Conservation (phyloP, 805 yeast genomes). For the Lachancea sp. region DNA sequence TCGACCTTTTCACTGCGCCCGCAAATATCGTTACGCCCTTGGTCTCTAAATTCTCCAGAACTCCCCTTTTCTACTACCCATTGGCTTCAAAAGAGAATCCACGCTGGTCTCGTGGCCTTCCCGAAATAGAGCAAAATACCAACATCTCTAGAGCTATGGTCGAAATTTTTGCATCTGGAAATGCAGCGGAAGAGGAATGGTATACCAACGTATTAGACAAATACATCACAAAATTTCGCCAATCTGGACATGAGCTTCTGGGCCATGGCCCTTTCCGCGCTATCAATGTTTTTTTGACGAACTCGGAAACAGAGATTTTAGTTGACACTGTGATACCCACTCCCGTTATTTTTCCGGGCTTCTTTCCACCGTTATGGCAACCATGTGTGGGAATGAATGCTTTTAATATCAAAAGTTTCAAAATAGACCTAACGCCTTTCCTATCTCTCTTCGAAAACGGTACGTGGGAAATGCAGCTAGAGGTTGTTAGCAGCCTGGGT, state of each 20-base stretch:
- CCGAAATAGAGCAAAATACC: constrained; percentile 3
- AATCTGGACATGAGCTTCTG: constrained; percentile 35
- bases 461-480: constrained; percentile 39
- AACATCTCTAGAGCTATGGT: constrained; percentile 29
- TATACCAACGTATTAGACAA: constrained; percentile 54
- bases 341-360: constrained; percentile 71
- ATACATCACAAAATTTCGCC: constrained; percentile 36
- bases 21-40: constrained; percentile 10
- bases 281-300: constrained; percentile 49
- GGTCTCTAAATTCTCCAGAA: constrained; percentile 23
- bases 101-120: constrained; percentile 21
- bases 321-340: constrained; percentile 61
- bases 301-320: constrained; percentile 24
- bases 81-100: constrained; percentile 28
- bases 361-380: constrained; percentile 73
- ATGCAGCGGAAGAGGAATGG: constrained; percentile 81
- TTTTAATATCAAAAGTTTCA: constrained; percentile 65
- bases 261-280: constrained; percentile 73
- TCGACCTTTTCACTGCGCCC: constrained; percentile 5
- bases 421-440: constrained; percentile 62
- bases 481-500: constrained; percentile 47
- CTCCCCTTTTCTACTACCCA: constrained; percentile 47
- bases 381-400: constrained; percentile 72
- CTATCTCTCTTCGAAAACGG: constrained; percentile 59
- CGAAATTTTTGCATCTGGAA: constrained; percentile 63